Evolutionary conservation across 2,329 filamentous ascomycete species (phyloP), one percentile per base, ranked within the genome.

Genomic region (Chrysosporium queenslandicum): DNA sequence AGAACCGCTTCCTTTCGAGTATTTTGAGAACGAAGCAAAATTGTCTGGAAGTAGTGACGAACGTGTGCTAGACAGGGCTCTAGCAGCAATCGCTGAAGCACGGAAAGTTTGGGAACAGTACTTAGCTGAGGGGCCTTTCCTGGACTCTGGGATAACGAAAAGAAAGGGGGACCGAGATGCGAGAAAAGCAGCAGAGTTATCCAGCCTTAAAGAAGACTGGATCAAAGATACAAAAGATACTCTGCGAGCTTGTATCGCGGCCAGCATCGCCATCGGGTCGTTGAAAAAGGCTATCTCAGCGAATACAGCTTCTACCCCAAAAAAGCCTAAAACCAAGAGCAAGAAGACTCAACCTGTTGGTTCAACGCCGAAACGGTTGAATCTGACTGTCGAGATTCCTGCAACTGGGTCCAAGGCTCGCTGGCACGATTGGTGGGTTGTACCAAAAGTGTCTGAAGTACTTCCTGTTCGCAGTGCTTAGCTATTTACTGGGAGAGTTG

Each of bases 181-280:
- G 56, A 50, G 37, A 47, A 20, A 27, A 20, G 39, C 29, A 23
- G 32, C 29, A 37, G 67, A 77, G 16, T 62, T 68, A 20, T 66
- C 74, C 25, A 72, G 78, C 55, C 67, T 64, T 41, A 76, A 85
- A 59, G 77, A 77, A 9, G 76, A 79, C 52, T 89, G 85, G 83
- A 64, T 76, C 16, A 71, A 70, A 20, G 74, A 79, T 20, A 71
- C 78, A 9, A 83, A 80, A 64, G 75, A 78, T 55, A 77, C 76
- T 8, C 73, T 86, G 60, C 81, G 81, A 61, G 80, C 84, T n/a
- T 84, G 81, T 58, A 88, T 90, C 55, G 81, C 80, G 7, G 75
- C 83, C 0, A 80, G 80, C 4, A 77, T 89, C 56, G 79, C 82
- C 0, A 76, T 87, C 40, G 75, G 76, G 21, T 74, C 73, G 1